Evolutionary conservation across 345 rosid genomes (phyloP), one percentile per base, ranked within the genome.

Genomic region (Erysimum cheiranthoides): DNA sequence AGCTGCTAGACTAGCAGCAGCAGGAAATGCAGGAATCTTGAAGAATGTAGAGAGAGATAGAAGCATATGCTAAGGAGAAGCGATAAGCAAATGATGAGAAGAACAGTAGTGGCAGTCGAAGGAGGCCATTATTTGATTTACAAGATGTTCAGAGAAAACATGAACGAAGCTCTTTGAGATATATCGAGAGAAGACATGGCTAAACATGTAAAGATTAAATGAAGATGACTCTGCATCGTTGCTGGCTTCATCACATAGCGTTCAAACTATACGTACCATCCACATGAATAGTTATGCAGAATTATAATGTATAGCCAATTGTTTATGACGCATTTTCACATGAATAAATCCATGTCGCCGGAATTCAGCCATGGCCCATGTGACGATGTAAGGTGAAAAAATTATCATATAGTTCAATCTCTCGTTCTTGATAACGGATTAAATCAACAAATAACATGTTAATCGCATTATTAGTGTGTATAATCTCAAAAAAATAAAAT

Each of bases 21-120:
- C 98, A 39, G 98, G 96, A 10, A 85, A 90, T 1, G 90, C 83
- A 10, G 97, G 97, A 70, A 94, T 92, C 66, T 70, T 94, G 77
- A 94, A 90, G 83, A 92, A 94, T 84, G 87, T 90, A 0, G 92
- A 97, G 28, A 85, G 97, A 68, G 98, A 94, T 42, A 97, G 95
- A 28, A 89, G 86, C 2, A n/a, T n/a, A n/a, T n/a, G n/a, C n/a
- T n/a, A 66, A 82, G 90, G 77, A 86, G 84, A 74, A 88, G 83
- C 60, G 71, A 80, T 17, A 93, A 86, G 70, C 47, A 57, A 21
- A 81, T 78, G 65, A 86, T 89, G 93, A 84, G 72, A 76, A 87
- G 97, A 85, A 89, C 96, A 1, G 96, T 87, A 2, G 96, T 94
- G 12, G 97, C 96, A 14, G 81, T 94, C 5, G 95, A 90, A 80